Evolutionary conservation across 768 basidiomycete species (phyloP), one percentile per base, ranked within the genome.

Genomic region (Cystobasidium tubakii): DNA sequence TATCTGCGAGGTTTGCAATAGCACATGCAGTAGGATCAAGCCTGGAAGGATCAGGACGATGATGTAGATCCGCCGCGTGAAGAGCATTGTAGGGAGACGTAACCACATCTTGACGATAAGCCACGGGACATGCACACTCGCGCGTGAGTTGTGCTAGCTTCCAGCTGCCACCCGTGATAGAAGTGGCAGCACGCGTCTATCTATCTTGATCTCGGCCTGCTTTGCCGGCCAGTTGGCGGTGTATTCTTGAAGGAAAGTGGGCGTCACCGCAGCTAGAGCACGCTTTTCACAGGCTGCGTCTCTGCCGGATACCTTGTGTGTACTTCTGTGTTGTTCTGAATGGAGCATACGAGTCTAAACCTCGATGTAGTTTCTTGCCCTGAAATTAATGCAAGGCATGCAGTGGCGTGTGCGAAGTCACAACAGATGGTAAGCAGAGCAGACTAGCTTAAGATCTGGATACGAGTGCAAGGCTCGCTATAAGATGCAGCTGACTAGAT

Each of bases 1-100:
- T 27, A 60, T 34, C 57, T 60, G 57, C 2, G 57, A 60, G 57
- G 57, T 7, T 29, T 60, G 29, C 29, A 60, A 25, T 29, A 67
- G 42, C 19, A 67, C 23, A 43, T 67, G 66, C 10, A 67, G 27
- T 21, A 67, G 34, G 66, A 67, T 44, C 17, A 67, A 36, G n/a
- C 39, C 29, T 31, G 66, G 57, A 12, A 60, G 66, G 44, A 67
- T 29, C 21, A 67, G 42, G 66, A 67, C 29, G 17, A 67, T 19
- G 66, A 67, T 19, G 66, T 50, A 53, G 66, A 53, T 46, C 21
- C 39, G 66, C 29, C 66, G 42, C 29, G 66, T 67, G 46, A 67
- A 2, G 43, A 67, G 44, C 39, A 53, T 53, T 4, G 29, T 31
- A n/a, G 44, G 39, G 2, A 23, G 9, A 29, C 39, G 66, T 21